Conservation (phyloP, 306 rosid genomes). For the Cicer bijugum region DNA sequence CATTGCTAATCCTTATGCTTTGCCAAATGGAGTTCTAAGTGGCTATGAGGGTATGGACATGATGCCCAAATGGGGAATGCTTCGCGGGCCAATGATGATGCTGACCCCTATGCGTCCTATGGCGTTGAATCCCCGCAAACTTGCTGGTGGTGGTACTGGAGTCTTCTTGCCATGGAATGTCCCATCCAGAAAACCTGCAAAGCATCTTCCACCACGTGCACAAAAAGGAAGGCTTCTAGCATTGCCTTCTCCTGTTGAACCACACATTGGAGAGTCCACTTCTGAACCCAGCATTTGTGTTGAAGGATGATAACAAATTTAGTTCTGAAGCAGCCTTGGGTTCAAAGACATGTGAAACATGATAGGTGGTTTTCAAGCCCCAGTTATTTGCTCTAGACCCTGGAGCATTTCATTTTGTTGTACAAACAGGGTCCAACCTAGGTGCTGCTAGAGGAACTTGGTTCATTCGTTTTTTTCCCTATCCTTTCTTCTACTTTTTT, state of each 20-base stretch:
- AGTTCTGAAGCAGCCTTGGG: conserved; percentile 55
- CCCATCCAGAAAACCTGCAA: conserved; percentile 75
- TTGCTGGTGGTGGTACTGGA: conserved; percentile 83
- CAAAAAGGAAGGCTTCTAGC: conserved; percentile 77
- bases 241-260: conserved; percentile 62
- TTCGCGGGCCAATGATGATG: conserved; percentile 76
- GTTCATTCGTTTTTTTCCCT: conserved; percentile 29
- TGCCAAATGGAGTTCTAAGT: conserved; percentile 61
- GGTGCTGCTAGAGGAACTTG: conserved; percentile 54
- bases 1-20: conserved; percentile 56
- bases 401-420: conserved; percentile 57
- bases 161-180: conserved; percentile 95
- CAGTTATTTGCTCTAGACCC: conserved; percentile 45
- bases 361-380: conserved; percentile 43
- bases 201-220: conserved; percentile 97
- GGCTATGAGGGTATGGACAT: conserved; percentile 67
- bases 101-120: conserved; percentile 72
- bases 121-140: conserved; percentile 61
- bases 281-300: conserved; percentile 61
- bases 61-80: conserved; percentile 88
- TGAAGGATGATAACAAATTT: conserved; percentile 49
- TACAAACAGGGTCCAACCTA: conserved; percentile 55
- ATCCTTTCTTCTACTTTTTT: not conserved
- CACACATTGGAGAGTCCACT: conserved; percentile 61
- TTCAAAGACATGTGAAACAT: conserved; percentile 44